phyloP scores from a whole-genome alignment of 257 asterid species.

The Parsonsia alboflavescens region DNA sequence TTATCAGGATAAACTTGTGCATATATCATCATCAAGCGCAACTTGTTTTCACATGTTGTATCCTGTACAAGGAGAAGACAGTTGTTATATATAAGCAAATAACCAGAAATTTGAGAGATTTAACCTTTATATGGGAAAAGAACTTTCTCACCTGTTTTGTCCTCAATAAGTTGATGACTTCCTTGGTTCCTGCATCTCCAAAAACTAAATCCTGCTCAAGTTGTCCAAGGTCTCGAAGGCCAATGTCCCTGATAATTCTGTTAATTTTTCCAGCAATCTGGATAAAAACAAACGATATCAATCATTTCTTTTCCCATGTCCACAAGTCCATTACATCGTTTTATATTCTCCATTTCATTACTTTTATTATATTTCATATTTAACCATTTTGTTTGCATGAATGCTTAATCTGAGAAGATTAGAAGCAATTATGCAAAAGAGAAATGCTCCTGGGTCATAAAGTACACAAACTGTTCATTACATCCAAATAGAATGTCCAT shows the following conservation, averaged over 20 bases:
- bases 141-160: constrained; percentile 45
- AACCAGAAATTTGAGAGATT: constrained; percentile 10
- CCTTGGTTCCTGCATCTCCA: constrained; percentile 99
- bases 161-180: constrained; percentile 71
- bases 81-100: constrained; percentile 9
- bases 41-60: constrained; percentile 51
- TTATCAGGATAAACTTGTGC: constrained; percentile 85
- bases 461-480: not conserved
- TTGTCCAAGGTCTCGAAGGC: constrained; percentile 91
- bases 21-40: constrained; percentile 87
- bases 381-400: not conserved
- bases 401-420: not conserved
- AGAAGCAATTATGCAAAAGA: not conserved
- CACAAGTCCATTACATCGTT: not conserved
- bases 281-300: constrained; percentile 17
- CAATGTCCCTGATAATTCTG: constrained; percentile 47
- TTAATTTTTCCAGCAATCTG: constrained; percentile 96
- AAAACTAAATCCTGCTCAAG: constrained; percentile 97
- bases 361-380: not conserved
- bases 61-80: constrained; percentile 42
- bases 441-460: not conserved
- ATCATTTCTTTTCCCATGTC: not conserved
- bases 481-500: not conserved
- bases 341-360: not conserved
- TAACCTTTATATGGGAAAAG: not conserved